Evolutionary conservation across 768 basidiomycete genomes (phyloP), one percentile per base, ranked within the genome.

Genomic region (Termitomyces sp.): DNA sequence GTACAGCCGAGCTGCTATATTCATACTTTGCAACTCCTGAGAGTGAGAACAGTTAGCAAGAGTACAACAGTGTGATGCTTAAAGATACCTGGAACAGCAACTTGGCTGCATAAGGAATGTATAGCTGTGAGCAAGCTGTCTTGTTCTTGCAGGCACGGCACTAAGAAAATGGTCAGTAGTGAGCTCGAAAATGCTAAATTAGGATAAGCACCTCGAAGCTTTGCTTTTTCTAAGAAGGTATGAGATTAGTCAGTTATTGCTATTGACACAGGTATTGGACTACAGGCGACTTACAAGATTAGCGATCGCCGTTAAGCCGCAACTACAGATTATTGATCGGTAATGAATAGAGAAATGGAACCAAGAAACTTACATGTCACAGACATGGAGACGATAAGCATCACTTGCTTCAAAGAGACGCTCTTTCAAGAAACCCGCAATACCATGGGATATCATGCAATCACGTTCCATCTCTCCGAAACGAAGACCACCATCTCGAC

Each of bases 391-490:
- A 42, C 95, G 87, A 73, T 96, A 96, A 10, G 92, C 92, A 70
- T 95, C 89, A 68, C 90, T 92, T 31, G 91, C 93, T 69, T 95
- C 92, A 65, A 95, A 95, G 70, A 98, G 78, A 57, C 97, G 89
- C 76, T 98, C 97, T 75, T 98, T 98, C 73, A 98, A 73, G 85
- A 98, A 98, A 2, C 85, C 93, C 45, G 97, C 96, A 62, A 98
- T 95, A 69, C 97, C 97, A 77, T 99, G 97, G 23, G 97, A 97
- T 59, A 99, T 96, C 97, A 99, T 99, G 71, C 97, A 98, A 83
- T 98, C 96, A 71, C 94, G 92, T 70, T 99, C 97, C 97, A 99
- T 99, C 82, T 99, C 97, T 80, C 97, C 97, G 80, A 99, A 99
- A 67, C 97, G 94, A 61, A 99, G 76, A 72, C 97, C 97, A 79